phyloP scores from a whole-genome alignment of 192 early-diverging fungal species.

The Umbelopsis sp. region DNA sequence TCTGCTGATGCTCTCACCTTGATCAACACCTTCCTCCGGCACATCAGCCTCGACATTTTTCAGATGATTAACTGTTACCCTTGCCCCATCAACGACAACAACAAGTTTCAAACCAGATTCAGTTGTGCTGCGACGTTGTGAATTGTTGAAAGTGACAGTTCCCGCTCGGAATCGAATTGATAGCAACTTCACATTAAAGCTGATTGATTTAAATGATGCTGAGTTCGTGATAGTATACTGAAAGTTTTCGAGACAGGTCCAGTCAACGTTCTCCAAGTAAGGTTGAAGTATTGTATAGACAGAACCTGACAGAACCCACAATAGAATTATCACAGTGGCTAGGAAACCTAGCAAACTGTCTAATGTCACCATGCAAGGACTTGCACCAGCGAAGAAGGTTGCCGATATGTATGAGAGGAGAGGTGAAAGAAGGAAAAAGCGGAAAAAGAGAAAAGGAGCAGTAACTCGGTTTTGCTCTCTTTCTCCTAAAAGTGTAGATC shows the following conservation, averaged over 20 bases:
- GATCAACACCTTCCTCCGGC: background rate
- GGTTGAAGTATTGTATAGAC: background rate
- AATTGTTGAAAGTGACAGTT: background rate
- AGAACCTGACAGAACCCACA: slow-evolving; percentile 6
- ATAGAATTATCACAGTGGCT: background rate
- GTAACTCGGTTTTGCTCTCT: background rate
- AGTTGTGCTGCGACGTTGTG: background rate
- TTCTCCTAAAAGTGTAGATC: slow-evolving; percentile 7
- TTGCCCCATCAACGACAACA: background rate
- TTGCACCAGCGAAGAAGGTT: background rate
- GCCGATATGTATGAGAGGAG: background rate
- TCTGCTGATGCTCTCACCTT: background rate
- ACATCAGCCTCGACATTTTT: background rate
- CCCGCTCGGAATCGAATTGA: background rate
- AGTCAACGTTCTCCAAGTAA: background rate
- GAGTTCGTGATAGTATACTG: background rate
- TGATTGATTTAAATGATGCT: background rate
- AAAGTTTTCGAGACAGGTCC: background rate
- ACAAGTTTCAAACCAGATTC: background rate
- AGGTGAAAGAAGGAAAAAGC: background rate
- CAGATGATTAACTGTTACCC: background rate
- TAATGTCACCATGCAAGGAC: slow-evolving; percentile 6
- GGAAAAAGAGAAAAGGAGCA: slow-evolving; percentile 5
- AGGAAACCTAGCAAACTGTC: slow-evolving; percentile 9
- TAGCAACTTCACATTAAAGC: background rate